Percentiles rank a stretch among this genome's conserved stretches.
Evolutionary conservation across 2,329 filamentous ascomycete genomes (phyloP).

Genomic region (Septoria petroselini): DNA sequence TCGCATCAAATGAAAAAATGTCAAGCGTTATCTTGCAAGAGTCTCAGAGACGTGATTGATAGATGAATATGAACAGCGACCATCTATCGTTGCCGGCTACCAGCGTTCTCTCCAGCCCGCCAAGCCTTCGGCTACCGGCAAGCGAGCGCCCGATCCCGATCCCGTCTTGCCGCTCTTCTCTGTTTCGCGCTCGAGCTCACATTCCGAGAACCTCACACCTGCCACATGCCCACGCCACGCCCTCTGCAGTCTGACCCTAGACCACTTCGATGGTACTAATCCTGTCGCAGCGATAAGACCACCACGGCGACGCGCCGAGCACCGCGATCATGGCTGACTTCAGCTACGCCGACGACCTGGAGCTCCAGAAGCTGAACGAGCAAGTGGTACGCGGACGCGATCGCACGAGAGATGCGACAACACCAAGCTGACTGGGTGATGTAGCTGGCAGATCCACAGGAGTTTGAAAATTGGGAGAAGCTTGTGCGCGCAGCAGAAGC

Average conservation of each 20-base stretch:
- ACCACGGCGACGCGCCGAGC: neutral
- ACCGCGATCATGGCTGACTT: constrained; percentile 34
- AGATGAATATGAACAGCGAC: too few relatives aligned
- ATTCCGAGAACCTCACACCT: too few relatives aligned
- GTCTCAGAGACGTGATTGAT: too few relatives aligned
- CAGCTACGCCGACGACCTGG: constrained; percentile 33
- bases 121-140: too few relatives aligned
- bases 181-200: too few relatives aligned
- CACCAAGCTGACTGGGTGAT: constrained; percentile 11
- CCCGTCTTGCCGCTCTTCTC: too few relatives aligned
- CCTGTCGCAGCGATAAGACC: neutral
- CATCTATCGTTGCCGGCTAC: too few relatives aligned
- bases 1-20: too few relatives aligned
- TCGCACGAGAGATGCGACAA: neutral
- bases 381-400: constrained; percentile 30
- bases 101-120: too few relatives aligned
- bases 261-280: constrained; percentile 9
- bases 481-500: constrained; percentile 77
- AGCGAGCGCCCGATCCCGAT: too few relatives aligned
- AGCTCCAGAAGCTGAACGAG: constrained; percentile 35
- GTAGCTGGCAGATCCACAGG: constrained; percentile 74
- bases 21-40: too few relatives aligned
- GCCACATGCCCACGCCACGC: neutral
- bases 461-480: constrained; percentile 93
- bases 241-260: neutral